phyloP scores from a whole-genome alignment of 371 early-diverging fungal genomes.

The Syncephalis plumigaleata region DNA sequence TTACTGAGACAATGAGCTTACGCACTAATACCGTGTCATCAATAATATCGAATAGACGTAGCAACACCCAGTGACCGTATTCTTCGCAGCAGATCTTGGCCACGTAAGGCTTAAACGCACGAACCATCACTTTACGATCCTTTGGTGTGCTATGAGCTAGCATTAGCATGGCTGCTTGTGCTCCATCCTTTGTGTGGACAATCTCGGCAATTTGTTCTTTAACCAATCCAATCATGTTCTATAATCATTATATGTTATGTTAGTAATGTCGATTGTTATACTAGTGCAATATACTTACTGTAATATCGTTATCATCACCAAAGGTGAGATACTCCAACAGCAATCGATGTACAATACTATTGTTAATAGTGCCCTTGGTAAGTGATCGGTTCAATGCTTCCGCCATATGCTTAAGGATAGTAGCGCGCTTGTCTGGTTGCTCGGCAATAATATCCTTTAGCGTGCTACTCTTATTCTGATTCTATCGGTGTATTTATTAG shows the following conservation, averaged over 20 bases:
- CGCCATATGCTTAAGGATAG: constrained; percentile 51
- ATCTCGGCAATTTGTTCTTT: constrained; percentile 74
- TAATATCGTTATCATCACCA: constrained; percentile 36
- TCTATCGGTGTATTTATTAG: constrained; percentile 1
- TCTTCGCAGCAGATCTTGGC: constrained; percentile 73
- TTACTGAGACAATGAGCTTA: constrained; percentile 52
- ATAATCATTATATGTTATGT: background rate
- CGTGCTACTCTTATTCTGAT: constrained; percentile 22
- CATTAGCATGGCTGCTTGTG: constrained; percentile 66
- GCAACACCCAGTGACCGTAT: constrained; percentile 73
- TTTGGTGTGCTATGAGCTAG: constrained; percentile 56
- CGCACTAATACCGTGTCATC: constrained; percentile 86
- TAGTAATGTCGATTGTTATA: too few species aligned
- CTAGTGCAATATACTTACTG: constrained; percentile 13
- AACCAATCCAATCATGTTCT: constrained; percentile 52
- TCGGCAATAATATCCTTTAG: constrained; percentile 42
- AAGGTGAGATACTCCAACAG: constrained; percentile 63
- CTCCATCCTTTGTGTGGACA: constrained; percentile 82
- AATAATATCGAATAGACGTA: constrained; percentile 68
- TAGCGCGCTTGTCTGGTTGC: constrained; percentile 58
- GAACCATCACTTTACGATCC: constrained; percentile 81
- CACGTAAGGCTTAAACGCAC: constrained; percentile 68
- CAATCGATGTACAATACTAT: constrained; percentile 75
- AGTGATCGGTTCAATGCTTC: constrained; percentile 49
- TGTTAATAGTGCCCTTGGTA: constrained; percentile 68